Conservation (phyloP, 2,329 filamentous ascomycete species). For the Xenoacremonium recifei region DNA sequence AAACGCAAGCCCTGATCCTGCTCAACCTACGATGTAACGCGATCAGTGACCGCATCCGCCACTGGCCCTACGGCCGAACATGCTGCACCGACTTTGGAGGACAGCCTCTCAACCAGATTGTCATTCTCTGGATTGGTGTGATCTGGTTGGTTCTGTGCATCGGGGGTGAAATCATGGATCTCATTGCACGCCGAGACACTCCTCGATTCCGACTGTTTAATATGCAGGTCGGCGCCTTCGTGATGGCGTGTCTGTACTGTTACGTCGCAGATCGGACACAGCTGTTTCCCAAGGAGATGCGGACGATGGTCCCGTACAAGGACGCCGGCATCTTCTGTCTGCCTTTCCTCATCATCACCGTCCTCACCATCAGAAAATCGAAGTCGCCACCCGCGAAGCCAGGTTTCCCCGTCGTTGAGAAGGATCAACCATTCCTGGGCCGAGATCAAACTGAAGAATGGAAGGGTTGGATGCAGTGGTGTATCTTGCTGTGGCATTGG, state of each 20-base stretch:
- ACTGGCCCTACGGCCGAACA: slow-evolving; percentile 47
- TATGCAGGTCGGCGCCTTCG: slow-evolving; percentile 25
- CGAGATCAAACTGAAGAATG: slow-evolving; percentile 62
- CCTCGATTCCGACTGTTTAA: slow-evolving; percentile 14
- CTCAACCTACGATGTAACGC: slow-evolving; percentile 54
- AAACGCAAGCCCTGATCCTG: slow-evolving; percentile 40
- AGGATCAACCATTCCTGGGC: slow-evolving; percentile 24
- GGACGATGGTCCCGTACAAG: slow-evolving; percentile 17
- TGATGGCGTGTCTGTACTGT: slow-evolving; percentile 25
- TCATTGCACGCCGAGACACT: slow-evolving; percentile 12
- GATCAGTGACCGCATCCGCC: slow-evolving; percentile 26
- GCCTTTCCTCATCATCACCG: slow-evolving; percentile 9
- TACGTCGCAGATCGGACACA: slow-evolving; percentile 28
- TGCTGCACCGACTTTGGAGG: slow-evolving; percentile 50
- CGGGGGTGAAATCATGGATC: slow-evolving; percentile 12
- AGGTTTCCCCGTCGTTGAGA: neutral
- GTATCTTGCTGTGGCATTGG: slow-evolving; percentile 55
- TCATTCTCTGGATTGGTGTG: slow-evolving; percentile 17
- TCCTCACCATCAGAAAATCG: slow-evolving; percentile 17
- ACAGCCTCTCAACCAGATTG: slow-evolving; percentile 18
- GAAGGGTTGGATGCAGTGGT: slow-evolving; percentile 64
- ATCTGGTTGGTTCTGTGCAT: slow-evolving; percentile 19
- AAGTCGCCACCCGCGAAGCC: slow-evolving; percentile 7
- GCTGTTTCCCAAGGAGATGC: slow-evolving; percentile 25
- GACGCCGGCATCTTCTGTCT: slow-evolving; percentile 14